Base-by-base conservation (phyloP, 352 stramenopile species). In the Phytophthora pistaciae region DNA sequence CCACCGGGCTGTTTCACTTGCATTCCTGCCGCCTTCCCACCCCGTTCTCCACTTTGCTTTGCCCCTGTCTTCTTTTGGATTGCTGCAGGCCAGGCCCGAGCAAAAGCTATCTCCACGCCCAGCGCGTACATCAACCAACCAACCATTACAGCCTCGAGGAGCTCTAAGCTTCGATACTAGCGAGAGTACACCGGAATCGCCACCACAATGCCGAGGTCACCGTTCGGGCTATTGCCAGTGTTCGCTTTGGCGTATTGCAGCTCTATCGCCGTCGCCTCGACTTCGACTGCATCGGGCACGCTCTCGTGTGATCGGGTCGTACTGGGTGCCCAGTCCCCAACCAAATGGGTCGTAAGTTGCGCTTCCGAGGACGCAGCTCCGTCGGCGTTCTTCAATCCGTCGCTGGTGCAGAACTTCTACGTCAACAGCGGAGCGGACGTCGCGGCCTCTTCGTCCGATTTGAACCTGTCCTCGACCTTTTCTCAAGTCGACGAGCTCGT, bases 401-500 rank as follows among this genome's bases (percentile, higher is more conserved):
- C 54, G 14, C 52, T 66, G 36, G 78, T 86, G 16, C 52, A 60
- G 5, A 68, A 72, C 38, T 82, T 74, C 55, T 77, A 68, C 50
- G 66, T 86, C 13, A 67, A 77, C 49, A 68, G 33, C 36, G 67
- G 18, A 48, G 16, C 40, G 23, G 63, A 31, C 16, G 65, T 84
- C n/a, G 40, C 56, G 18, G 40, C 74, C 7, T 69, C 70, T 16
- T 44, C 60, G 7, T 70, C 55, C 2, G 49, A 79, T 13, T 23
- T 87, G 18, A 60, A 80, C 11, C 65, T 88, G 18, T 86, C 83
- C 3, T 80, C 79, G 2, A 59, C 68, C 8, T 85, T 91, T 18
- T 66, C 67, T 2, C 44, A 67, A 25, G 46, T 91, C n/a, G 57
- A 74, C 23, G 42, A 60, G 13, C 78, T 91, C 23, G 40, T 68